Evolutionary conservation across 805 yeast species (phyloP), one percentile per base, ranked within the genome.

Genomic region (Candida quercuum): DNA sequence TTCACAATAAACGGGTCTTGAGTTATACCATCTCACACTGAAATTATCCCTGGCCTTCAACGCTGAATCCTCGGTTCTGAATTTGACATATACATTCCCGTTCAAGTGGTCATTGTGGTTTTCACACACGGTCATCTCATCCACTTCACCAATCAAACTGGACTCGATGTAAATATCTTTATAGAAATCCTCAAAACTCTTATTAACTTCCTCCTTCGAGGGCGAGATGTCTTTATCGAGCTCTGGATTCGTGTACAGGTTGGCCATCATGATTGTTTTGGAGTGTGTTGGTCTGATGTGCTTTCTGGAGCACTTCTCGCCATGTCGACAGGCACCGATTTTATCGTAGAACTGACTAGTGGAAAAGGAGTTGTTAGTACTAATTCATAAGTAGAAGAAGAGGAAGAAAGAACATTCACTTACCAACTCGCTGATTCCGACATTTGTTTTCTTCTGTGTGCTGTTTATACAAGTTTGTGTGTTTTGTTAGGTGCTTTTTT

Each of bases 241-340:
- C 20, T 69, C 70, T 3, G 87, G 86, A 45, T 78, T 78, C 37
- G 73, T 76, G 50, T 77, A 83, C 33, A 87, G 51, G 50, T 82
- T 81, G 14, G 80, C 67, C 39, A 83, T 67, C 33, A 84, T 63
- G 2, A 88, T 68, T 0, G 91, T 81, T 38, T 69, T 66, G 1
- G 95, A 82, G 28, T 66, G 59, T 7, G 66, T 58, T 2, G 96
- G 96, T 48, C 72, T 72, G 16, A 72, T 66, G 57, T 88, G 89
- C 39, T 71, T 71, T 50, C 91, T 67, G 8, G 87, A 78, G 52
- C 98, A 89, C 49, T 81, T 81, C 41, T 81, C 88, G 1, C 96
- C 96, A 57, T 89, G 96, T 42, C 96, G 70, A 52, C 98, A 89
- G 0, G 96, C 94, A 1, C 98, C 98, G 22, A 87, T 85, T 56